Evolutionary conservation across 1,139 yeast genomes (phyloP).

Genomic region (Pneumocystis jirovecii): DNA sequence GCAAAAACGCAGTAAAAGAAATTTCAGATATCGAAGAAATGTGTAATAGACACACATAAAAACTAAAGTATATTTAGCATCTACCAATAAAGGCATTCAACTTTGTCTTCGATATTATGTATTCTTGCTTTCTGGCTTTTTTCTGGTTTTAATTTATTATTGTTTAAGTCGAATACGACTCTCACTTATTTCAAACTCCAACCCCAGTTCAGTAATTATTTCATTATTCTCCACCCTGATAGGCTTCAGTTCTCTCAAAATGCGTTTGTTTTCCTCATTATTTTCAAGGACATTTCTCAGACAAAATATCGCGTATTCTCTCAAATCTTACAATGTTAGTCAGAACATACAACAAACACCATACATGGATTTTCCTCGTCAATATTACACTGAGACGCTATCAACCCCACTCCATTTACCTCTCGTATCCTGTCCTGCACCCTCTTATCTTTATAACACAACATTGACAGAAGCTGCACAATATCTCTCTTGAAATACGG

Average conservation of each 20-base stretch:
- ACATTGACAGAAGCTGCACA: slow-evolving; percentile 1
- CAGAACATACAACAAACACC: background rate
- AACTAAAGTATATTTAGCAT: too few relatives aligned
- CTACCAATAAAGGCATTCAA: too few relatives aligned
- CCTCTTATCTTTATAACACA: slow-evolving; percentile 15
- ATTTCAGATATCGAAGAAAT: slow-evolving; percentile 51
- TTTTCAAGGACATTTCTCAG: slow-evolving; percentile 49
- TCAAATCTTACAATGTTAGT: slow-evolving; percentile 29
- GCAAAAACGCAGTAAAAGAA: slow-evolving; percentile 76
- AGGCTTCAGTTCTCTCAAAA: background rate
- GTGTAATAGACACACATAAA: slow-evolving; percentile 9
- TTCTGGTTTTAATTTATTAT: background rate
- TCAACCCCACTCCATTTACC: slow-evolving; percentile 51
- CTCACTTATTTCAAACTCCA: background rate
- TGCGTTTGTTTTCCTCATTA: slow-evolving; percentile 37
- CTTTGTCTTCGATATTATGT: background rate
- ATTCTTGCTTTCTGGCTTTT: background rate
- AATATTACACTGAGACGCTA: slow-evolving; percentile 67
- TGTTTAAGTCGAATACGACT: background rate
- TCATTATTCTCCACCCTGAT: background rate
- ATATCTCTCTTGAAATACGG: slow-evolving; percentile 8
- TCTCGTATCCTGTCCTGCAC: slow-evolving; percentile 57
- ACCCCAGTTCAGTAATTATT: background rate
- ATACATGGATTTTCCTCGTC: slow-evolving; percentile 72
- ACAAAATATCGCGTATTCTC: slow-evolving; percentile 72